Evolutionary conservation across 345 rosid genomes (phyloP), one percentile per base, ranked within the genome.

Genomic region (Aquilaria malaccensis): DNA sequence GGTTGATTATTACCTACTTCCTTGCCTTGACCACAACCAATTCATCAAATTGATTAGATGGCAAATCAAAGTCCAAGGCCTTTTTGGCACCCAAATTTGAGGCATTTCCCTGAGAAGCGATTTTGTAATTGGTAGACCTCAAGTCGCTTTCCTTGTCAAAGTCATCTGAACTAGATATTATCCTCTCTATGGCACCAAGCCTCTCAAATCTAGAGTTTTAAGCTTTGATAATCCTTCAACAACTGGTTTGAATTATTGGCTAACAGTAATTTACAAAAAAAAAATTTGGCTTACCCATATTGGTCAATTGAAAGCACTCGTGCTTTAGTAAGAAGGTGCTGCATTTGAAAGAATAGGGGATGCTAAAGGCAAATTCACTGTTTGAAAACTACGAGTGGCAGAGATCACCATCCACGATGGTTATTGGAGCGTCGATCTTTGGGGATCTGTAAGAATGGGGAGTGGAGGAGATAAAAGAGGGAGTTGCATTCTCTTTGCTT

Each of bases 11-110:
- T 67, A 29, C 32, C 71, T 6, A 67, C 6, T 13, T 63, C 60
- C 46, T 50, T 73, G 54, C 37, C 10, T 41, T 11, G 65, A 52
- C 67, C 77, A 30, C 60, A 67, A 9, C 37, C 51, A 49, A 52
- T 56, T 43, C 79, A 30, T 68, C 72, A 30, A 52, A 30, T 22
- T 65, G 78, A 70, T 75, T 83, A 22, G 62, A 59, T 6, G 63
- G 15, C 0, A 61, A 70, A 66, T 82, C 85, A 60, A 81, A 85
- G 52, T 80, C 84, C 66, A 82, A 67, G 55, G 60, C 65, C 62
- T 81, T 78, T 66, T 64, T 82, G 48, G 75, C 80, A 10, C 54
- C 73, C 14, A 68, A 48, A 9, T 50, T 73, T 37, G 65, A 54
- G 13, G 46, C 70, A 32, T 61, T 53, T 53, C 60, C 78, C 54